These are phyloP conservation scores for Clonostachys solani DNA, from an alignment of 2,329 filamentous ascomycete genomes.

Conservation along the genomic window DNA sequence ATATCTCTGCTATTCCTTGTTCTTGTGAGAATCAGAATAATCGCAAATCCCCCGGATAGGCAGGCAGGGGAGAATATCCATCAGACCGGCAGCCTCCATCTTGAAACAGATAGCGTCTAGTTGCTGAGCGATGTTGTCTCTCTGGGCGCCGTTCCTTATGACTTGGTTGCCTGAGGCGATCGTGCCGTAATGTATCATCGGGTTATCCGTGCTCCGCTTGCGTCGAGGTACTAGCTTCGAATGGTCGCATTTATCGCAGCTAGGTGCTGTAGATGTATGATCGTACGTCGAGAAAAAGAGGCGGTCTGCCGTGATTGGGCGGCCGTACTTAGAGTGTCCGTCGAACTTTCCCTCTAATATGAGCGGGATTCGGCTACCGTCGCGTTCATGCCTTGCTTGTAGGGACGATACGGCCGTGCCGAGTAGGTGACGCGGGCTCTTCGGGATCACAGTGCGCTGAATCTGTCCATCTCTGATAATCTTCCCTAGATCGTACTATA, in stretches of 20 bases:
- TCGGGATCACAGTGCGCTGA: not conserved
- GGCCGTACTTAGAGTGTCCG: conserved; percentile 7
- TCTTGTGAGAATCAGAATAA: conserved; percentile 22
- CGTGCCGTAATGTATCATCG: conserved; percentile 8
- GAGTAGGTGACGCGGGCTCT: not conserved
- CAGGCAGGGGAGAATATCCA: conserved; percentile 17
- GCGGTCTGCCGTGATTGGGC: conserved; percentile 6
- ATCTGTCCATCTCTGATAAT: not conserved
- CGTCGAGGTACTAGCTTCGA: not conserved
- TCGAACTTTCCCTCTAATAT: not conserved
- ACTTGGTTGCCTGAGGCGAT: conserved; percentile 23
- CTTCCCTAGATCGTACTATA: conserved; percentile 14
- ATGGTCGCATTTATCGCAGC: conserved; percentile 3
- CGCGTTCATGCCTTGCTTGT: not conserved
- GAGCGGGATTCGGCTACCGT: not conserved
- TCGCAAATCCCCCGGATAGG: conserved; percentile 26
- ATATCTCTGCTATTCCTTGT: conserved; percentile 16
- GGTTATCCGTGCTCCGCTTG: not conserved
- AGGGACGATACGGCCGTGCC: conserved; percentile 4
- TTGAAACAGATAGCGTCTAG: conserved; percentile 11
- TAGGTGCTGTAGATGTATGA: not conserved
- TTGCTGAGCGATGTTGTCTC: conserved; percentile 16
- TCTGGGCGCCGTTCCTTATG: conserved; percentile 17
- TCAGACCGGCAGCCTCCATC: conserved; percentile 19
- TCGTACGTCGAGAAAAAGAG: conserved; percentile 1